Evolutionary conservation across 129 eudicot genomes (phyloP).

Genomic region (Pittosporum tobira): DNA sequence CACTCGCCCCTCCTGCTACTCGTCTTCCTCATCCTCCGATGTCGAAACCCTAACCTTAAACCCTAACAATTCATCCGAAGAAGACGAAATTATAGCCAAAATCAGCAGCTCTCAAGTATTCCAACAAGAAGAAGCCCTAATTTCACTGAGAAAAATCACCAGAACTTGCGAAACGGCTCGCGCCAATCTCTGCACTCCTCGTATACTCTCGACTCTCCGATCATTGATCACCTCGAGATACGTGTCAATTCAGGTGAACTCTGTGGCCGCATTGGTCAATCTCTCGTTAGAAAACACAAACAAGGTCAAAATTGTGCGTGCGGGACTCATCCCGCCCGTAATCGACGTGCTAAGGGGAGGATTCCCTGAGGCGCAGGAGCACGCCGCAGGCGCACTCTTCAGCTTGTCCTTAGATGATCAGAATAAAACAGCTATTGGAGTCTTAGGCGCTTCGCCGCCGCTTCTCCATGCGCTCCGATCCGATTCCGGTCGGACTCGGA

Average conservation of each 20-base stretch:
- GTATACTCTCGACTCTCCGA: slow-evolving; percentile 46
- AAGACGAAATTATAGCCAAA: slow-evolving; percentile 32
- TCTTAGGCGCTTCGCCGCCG: slow-evolving; percentile 68
- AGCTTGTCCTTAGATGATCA: slow-evolving; percentile 68
- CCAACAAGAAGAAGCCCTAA: slow-evolving; percentile 57
- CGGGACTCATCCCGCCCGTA: slow-evolving; percentile 70
- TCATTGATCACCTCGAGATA: slow-evolving; percentile 43
- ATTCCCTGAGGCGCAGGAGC: slow-evolving; percentile 67
- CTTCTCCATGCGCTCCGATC: slow-evolving; percentile 58
- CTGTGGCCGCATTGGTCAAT: slow-evolving; percentile 67
- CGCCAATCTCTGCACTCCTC: slow-evolving; percentile 45
- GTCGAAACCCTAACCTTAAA: slow-evolving; percentile 22
- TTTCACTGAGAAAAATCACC: slow-evolving; percentile 43
- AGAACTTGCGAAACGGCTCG: slow-evolving; percentile 44
- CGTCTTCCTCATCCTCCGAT: slow-evolving; percentile 57
- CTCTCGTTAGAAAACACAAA: slow-evolving; percentile 51
- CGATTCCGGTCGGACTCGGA: slow-evolving; percentile 50
- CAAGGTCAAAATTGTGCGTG: slow-evolving; percentile 69
- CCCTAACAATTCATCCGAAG: slow-evolving; percentile 20
- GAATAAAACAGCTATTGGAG: slow-evolving; percentile 86
- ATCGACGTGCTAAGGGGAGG: slow-evolving; percentile 61
- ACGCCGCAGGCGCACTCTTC: slow-evolving; percentile 77
- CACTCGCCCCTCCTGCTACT: slow-evolving; percentile 48
- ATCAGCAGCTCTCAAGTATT: slow-evolving; percentile 35
- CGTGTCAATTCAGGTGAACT: slow-evolving; percentile 44